These are phyloP conservation scores for Phyllosticta citriasiana DNA, from an alignment of 2,329 filamentous ascomycete species.

Conservation along the genomic window DNA sequence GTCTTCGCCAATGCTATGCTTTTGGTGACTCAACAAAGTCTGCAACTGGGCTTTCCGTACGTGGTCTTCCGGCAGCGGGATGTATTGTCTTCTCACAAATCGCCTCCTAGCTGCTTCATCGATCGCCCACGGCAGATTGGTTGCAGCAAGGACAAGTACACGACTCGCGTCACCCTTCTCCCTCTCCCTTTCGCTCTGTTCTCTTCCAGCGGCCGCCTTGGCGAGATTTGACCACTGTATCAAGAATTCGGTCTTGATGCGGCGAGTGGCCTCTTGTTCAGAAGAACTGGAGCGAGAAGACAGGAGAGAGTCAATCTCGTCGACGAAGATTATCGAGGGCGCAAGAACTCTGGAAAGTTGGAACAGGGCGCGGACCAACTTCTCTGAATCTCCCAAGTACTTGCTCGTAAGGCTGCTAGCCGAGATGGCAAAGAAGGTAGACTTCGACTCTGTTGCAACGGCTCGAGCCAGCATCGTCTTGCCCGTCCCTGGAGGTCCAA, in stretches of 20 bases:
- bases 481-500: slow-evolving; percentile 93
- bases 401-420: slow-evolving; percentile 92
- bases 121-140: slow-evolving; percentile 94
- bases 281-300: slow-evolving; percentile 73
- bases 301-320: slow-evolving; percentile 91
- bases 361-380: slow-evolving; percentile 87
- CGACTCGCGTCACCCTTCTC: slow-evolving; percentile 72
- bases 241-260: slow-evolving; percentile 95
- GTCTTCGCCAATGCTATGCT: slow-evolving; percentile 61
- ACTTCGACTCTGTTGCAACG: slow-evolving; percentile 87
- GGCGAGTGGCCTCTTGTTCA: slow-evolving; percentile 84
- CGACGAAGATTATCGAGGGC: slow-evolving; percentile 95
- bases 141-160: slow-evolving; percentile 88
- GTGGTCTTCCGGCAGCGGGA: slow-evolving; percentile 77
- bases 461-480: slow-evolving; percentile 97
- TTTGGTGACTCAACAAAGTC: slow-evolving; percentile 76
- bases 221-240: slow-evolving; percentile 96
- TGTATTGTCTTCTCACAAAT: slow-evolving; percentile 92
- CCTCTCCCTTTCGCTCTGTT: slow-evolving; percentile 55
- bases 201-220: slow-evolving; percentile 78
- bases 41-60: slow-evolving; percentile 71
- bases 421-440: slow-evolving; percentile 95
- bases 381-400: slow-evolving; percentile 92
- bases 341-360: slow-evolving; percentile 78
- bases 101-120: slow-evolving; percentile 86